phyloP scores from a whole-genome alignment of 2,329 filamentous ascomycete genomes.

The Fusarium fujikuroi region DNA sequence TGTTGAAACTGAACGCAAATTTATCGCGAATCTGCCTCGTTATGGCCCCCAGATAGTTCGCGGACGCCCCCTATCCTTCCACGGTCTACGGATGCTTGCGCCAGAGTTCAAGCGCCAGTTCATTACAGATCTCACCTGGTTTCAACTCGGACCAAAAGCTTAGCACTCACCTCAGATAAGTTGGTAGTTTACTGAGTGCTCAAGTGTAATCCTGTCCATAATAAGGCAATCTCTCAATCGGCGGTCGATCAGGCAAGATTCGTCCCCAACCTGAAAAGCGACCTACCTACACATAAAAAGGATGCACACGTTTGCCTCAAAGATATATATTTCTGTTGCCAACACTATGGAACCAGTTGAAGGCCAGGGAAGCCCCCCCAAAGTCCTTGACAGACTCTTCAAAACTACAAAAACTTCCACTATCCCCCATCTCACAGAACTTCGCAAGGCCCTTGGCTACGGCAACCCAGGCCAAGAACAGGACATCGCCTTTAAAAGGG shows the following conservation, averaged over 20 bases:
- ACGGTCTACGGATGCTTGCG: not conserved
- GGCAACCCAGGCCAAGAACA: not conserved
- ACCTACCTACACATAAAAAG: not conserved
- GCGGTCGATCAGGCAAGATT: not conserved
- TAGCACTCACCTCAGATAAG: not conserved
- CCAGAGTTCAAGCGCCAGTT: not conserved
- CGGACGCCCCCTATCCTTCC: not conserved
- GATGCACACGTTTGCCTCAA: not conserved
- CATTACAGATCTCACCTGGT: not conserved
- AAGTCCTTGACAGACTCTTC: not conserved
- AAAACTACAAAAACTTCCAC: slow-evolving; percentile 6
- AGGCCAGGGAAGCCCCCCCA: not conserved
- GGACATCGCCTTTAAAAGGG: slow-evolving; percentile 36
- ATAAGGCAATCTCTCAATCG: not conserved
- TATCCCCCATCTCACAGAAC: slow-evolving; percentile 26
- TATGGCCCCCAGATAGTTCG: not conserved
- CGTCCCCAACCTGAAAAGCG: not conserved
- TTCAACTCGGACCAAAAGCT: not conserved
- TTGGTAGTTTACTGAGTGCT: not conserved
- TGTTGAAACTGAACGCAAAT: not conserved
- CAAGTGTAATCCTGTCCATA: not conserved
- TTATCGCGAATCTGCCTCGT: not conserved
- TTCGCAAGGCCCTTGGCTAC: slow-evolving; percentile 35
- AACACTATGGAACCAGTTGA: slow-evolving; percentile 2
- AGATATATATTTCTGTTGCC: not conserved